A percentile compares a stretch with the other conserved stretches of the same genome.
phyloP scores from a whole-genome alignment of 2,329 filamentous ascomycete species.

The Aspergillus caelatus region DNA sequence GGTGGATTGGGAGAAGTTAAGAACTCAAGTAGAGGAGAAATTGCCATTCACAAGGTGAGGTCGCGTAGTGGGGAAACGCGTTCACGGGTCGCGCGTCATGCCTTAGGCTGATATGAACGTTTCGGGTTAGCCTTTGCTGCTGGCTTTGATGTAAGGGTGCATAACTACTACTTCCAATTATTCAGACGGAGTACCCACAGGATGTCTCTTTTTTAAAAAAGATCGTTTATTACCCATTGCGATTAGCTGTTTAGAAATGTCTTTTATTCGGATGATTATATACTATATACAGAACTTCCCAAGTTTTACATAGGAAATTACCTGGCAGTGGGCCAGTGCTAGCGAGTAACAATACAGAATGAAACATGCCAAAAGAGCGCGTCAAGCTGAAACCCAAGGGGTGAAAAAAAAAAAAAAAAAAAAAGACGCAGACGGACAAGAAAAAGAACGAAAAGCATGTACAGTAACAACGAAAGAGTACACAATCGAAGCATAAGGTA shows the following conservation, averaged over 20 bases:
- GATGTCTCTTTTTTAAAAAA: not conserved
- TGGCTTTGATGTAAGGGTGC: constrained; percentile 23
- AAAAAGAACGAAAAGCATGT: constrained; percentile 10
- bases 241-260: not conserved
- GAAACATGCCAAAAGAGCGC: constrained; percentile 1
- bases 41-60: constrained; percentile 26
- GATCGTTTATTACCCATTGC: not conserved
- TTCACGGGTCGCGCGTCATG: constrained; percentile 31
- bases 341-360: constrained; percentile 6
- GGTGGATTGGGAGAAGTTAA: constrained; percentile 4
- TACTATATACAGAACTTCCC: constrained; percentile 2
- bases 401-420: constrained; percentile 8
- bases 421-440: not conserved
- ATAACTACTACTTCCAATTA: not conserved
- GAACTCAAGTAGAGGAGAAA: constrained; percentile 9
- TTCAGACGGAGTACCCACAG: not conserved
- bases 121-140: constrained; percentile 25
- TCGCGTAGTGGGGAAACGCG: constrained; percentile 32
- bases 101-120: constrained; percentile 35
- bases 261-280: not conserved
- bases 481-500: not conserved
- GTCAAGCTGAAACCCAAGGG: constrained; percentile 5
- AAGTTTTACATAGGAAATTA: constrained; percentile 13
- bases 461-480: constrained; percentile 6
- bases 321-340: not conserved